These are phyloP conservation scores for Chloranthus sessilifolius DNA, from an alignment of 164 flowering plant species.

Conservation along the genomic window DNA sequence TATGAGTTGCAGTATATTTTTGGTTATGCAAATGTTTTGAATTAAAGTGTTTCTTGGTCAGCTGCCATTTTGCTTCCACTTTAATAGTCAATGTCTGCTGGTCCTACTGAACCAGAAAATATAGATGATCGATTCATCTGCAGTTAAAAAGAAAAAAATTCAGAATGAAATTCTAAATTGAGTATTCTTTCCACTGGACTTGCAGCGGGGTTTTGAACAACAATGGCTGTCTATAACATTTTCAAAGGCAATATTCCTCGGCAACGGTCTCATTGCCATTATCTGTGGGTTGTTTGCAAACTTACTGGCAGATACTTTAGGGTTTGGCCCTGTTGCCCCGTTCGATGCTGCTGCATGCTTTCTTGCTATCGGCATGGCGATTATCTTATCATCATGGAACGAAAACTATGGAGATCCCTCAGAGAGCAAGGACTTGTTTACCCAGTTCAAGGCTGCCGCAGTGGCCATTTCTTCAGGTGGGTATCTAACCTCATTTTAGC, in stretches of 20 bases:
- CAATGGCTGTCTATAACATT: constrained; percentile 95
- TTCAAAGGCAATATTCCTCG: constrained; percentile 92
- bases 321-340: constrained; percentile 92
- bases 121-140: no score
- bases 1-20: no score
- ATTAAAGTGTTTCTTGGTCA: no score
- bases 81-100: no score
- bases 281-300: constrained; percentile 83
- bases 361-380: constrained; percentile 88
- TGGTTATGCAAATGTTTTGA: no score
- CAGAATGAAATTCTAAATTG: no score
- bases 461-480: constrained; percentile 92
- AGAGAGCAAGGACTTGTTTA: constrained; percentile 82
- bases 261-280: constrained; percentile 94
- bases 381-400: constrained; percentile 81
- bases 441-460: constrained; percentile 92
- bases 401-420: constrained; percentile 95
- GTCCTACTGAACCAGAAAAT: no score
- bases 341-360: constrained; percentile 95
- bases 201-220: constrained; percentile 88
- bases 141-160: no score
- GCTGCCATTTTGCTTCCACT: no score
- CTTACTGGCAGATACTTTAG: constrained; percentile 59
- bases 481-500: neutral
- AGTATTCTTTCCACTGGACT: no score